These are phyloP conservation scores for Podaxis sp. DNA, from an alignment of 768 basidiomycete genomes.

Conservation along the genomic window DNA sequence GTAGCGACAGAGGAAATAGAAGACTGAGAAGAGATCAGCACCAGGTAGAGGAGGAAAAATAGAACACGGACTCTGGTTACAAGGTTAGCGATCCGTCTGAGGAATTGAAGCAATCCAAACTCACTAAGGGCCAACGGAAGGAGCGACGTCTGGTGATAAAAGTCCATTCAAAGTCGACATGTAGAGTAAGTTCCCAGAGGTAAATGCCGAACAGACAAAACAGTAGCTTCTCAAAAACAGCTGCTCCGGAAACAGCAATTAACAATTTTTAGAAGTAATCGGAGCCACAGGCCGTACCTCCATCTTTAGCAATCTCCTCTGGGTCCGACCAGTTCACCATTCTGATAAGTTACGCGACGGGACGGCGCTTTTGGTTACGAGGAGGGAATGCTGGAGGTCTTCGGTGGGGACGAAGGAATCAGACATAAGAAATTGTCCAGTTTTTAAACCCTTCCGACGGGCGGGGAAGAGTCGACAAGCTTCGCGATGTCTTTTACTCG, in stretches of 20 bases:
- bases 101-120: slow-evolving; percentile 24
- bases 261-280: not conserved
- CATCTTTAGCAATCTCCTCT: slow-evolving; percentile 42
- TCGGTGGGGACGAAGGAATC: slow-evolving; percentile 8
- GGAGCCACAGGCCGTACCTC: slow-evolving; percentile 26
- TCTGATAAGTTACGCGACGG: slow-evolving; percentile 16
- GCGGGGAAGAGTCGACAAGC: slow-evolving; percentile 5
- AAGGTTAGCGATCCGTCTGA: not conserved
- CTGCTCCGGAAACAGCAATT: slow-evolving; percentile 29
- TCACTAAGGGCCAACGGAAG: slow-evolving; percentile 70
- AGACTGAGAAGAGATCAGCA: slow-evolving; percentile 33
- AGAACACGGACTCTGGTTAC: not conserved
- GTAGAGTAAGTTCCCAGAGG: slow-evolving; percentile 65
- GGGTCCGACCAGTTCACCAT: slow-evolving; percentile 56
- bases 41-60: slow-evolving; percentile 22
- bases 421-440: not conserved
- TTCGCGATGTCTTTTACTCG: not conserved
- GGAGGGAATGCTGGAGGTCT: not conserved
- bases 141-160: slow-evolving; percentile 54
- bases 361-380: not conserved
- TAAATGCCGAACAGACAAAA: slow-evolving; percentile 67
- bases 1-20: slow-evolving; percentile 72
- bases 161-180: slow-evolving; percentile 68
- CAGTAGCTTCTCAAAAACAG: slow-evolving; percentile 56
- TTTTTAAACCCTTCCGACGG: slow-evolving; percentile 11